A percentile compares a stretch with the other conserved stretches of the same genome.
These are phyloP conservation scores for Phylloporus scabripes DNA, from an alignment of 768 basidiomycete species.

Conservation along the genomic window DNA sequence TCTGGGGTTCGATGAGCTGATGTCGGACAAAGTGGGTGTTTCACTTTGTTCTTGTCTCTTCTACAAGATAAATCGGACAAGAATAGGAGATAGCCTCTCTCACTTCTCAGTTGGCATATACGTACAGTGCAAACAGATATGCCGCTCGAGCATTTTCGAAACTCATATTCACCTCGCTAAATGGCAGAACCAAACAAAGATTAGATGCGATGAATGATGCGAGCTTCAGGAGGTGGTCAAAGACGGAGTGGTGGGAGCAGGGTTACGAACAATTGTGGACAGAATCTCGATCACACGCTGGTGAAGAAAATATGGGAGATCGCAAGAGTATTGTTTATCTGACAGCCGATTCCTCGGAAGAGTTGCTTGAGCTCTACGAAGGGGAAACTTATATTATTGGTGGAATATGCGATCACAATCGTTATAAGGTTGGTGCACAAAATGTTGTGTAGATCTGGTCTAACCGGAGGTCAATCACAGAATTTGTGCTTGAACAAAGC, in stretches of 20 bases:
- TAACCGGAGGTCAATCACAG: slow-evolving; percentile 37
- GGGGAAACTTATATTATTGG: slow-evolving; percentile 93
- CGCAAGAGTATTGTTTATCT: slow-evolving; percentile 76
- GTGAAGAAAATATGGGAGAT: slow-evolving; percentile 12
- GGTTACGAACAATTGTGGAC: slow-evolving; percentile 69
- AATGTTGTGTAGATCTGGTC: neutral
- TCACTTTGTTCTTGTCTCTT: slow-evolving; percentile 10
- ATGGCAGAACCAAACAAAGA: slow-evolving; percentile 60
- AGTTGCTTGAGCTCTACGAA: slow-evolving; percentile 75
- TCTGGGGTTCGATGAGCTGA: slow-evolving; percentile 87
- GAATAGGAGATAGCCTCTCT: slow-evolving; percentile 85
- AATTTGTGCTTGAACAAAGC: slow-evolving; percentile 89
- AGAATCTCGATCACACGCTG: slow-evolving; percentile 2
- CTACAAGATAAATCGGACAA: slow-evolving; percentile 9
- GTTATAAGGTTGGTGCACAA: slow-evolving; percentile 66
- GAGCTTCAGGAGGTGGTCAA: slow-evolving; percentile 73
- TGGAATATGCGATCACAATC: slow-evolving; percentile 93
- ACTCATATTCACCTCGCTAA: slow-evolving; percentile 76
- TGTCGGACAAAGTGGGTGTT: slow-evolving; percentile 81
- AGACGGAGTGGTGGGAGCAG: slow-evolving; percentile 79
- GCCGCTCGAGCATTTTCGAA: slow-evolving; percentile 63
- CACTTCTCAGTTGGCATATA: slow-evolving; percentile 84
- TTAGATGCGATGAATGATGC: slow-evolving; percentile 62
- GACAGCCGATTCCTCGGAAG: slow-evolving; percentile 88
- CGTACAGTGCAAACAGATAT: slow-evolving; percentile 81